Evolutionary conservation across 169 alveolate species (phyloP).

Genomic region (Eimeria praecox): DNA sequence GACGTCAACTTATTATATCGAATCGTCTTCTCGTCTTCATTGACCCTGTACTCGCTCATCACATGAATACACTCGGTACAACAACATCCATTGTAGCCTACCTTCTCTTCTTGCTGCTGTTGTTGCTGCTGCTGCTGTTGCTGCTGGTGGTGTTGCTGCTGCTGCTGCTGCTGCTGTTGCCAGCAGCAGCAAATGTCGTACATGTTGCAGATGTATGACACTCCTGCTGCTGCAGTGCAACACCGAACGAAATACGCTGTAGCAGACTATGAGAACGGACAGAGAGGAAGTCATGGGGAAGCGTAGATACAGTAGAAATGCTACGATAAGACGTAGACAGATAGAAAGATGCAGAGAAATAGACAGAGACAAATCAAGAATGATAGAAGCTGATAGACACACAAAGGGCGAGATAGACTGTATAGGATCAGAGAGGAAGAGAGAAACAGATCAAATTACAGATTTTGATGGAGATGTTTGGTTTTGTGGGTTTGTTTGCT

Average conservation of each 20-base stretch:
- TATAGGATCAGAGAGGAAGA: neutral
- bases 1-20: slow-evolving; percentile 58
- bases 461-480: neutral
- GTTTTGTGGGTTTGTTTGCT: neutral
- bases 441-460: too few relatives aligned
- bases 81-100: neutral
- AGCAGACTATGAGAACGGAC: neutral
- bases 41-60: slow-evolving; percentile 72
- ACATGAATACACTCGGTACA: slow-evolving; percentile 61
- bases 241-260: neutral
- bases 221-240: neutral
- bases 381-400: neutral
- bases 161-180: neutral
- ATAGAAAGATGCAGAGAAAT: neutral
- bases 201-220: neutral
- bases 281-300: neutral
- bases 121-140: neutral
- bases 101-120: neutral
- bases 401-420: neutral
- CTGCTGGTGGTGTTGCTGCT: neutral
- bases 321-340: neutral
- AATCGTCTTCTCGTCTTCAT: slow-evolving; percentile 55
- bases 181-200: too few relatives aligned
- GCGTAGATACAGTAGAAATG: neutral
- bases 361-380: neutral